Evolutionary conservation across 805 yeast genomes (phyloP).

Genomic region (Yamadazyma endophytica): DNA sequence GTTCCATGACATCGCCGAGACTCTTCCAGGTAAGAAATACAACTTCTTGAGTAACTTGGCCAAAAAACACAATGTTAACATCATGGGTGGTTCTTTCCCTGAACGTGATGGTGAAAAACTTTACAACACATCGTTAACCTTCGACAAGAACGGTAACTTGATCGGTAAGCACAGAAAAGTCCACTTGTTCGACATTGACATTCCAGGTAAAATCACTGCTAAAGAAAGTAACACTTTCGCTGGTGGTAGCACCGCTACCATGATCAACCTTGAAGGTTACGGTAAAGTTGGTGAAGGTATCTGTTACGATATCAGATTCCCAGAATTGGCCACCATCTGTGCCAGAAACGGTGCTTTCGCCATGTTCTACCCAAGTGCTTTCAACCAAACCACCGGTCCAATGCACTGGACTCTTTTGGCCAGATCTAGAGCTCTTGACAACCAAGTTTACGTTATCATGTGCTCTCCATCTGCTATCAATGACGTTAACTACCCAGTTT

Average conservation of each 20-base stretch:
- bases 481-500: slow-evolving; percentile 55
- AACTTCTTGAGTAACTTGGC: slow-evolving; percentile 11
- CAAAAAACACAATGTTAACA: slow-evolving; percentile 15
- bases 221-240: slow-evolving; percentile 67
- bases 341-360: slow-evolving; percentile 59
- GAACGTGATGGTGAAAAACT: slow-evolving; percentile 15
- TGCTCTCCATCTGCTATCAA: slow-evolving; percentile 80
- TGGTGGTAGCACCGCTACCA: slow-evolving; percentile 73
- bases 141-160: slow-evolving; percentile 59
- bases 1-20: slow-evolving; percentile 4
- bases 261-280: slow-evolving; percentile 51
- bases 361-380: slow-evolving; percentile 72
- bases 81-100: slow-evolving; percentile 22
- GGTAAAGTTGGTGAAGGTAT: slow-evolving; percentile 73
- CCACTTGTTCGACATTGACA: slow-evolving; percentile 84
- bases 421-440: slow-evolving; percentile 63
- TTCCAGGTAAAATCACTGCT: slow-evolving; percentile 77
- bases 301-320: slow-evolving; percentile 71
- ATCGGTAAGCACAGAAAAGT: slow-evolving; percentile 79
- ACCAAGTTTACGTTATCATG: slow-evolving; percentile 60
- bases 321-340: slow-evolving; percentile 61
- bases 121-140: slow-evolving; percentile 40
- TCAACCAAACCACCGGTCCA: slow-evolving; percentile 73
- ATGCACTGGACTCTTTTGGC: slow-evolving; percentile 70
- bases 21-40: slow-evolving; percentile 8